phyloP scores from a whole-genome alignment of 345 rosid species.

The Salix exigua region DNA sequence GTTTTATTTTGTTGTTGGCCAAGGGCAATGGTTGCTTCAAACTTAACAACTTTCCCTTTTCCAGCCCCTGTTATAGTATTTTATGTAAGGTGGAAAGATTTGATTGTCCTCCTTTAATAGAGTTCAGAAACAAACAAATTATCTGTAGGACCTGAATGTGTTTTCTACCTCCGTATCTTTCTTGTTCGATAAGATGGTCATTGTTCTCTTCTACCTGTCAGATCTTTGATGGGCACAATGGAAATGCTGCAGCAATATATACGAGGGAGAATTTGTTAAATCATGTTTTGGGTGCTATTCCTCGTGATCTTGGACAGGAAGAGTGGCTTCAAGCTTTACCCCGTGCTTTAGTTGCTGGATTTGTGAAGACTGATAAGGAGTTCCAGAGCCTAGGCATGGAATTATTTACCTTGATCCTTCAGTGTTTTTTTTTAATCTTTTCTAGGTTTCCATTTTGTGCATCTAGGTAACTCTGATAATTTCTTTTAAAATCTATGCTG shows the following conservation, averaged over 20 bases:
- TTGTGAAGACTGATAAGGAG: conserved; percentile 91
- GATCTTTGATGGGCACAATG: conserved; percentile 95
- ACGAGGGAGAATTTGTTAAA: conserved; percentile 66
- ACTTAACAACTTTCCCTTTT: neutral
- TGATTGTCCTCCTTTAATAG: neutral
- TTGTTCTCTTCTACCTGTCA: conserved; percentile 21
- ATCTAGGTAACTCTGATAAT: conserved; percentile 12
- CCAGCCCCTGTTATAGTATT: neutral
- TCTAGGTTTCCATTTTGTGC: conserved; percentile 1
- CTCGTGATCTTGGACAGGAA: conserved; percentile 63
- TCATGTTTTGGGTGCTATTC: conserved; percentile 71
- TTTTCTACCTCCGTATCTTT: conserved; percentile 4
- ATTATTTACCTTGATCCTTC: neutral
- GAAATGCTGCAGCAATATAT: conserved; percentile 83
- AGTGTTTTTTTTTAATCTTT: neutral
- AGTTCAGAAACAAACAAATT: neutral
- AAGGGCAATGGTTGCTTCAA: neutral
- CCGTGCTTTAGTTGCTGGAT: conserved; percentile 85
- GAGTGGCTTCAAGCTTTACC: conserved; percentile 91
- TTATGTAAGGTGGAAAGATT: neutral
- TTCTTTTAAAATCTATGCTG: neutral
- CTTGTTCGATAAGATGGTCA: neutral
- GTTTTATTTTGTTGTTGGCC: neutral
- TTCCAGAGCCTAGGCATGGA: conserved; percentile 77
- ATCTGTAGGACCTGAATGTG: neutral